A percentile compares a stretch with the other conserved stretches of the same genome.
These are phyloP conservation scores for Bonnemaisonia californica DNA, from an alignment of 31 red algal genomes.

Conservation along the genomic window DNA sequence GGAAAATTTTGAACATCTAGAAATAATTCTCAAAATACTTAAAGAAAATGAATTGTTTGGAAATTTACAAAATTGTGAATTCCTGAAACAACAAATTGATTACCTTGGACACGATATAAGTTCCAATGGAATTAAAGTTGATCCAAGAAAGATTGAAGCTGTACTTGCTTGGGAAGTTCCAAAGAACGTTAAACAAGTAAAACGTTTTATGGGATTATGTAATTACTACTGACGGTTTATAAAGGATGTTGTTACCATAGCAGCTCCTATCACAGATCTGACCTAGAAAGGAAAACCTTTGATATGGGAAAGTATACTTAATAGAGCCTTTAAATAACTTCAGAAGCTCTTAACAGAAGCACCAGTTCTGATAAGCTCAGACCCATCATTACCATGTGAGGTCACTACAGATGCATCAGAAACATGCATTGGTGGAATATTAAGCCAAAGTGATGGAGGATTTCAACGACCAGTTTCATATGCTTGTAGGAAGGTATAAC, in stretches of 20 bases:
- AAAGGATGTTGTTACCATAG: constrained; percentile 31
- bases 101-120: constrained; percentile 30
- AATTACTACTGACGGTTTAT: constrained; percentile 65
- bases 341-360: constrained; percentile 12
- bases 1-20: constrained; percentile 24
- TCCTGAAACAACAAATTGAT: constrained; percentile 19
- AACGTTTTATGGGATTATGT: constrained; percentile 34
- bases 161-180: constrained; percentile 16
- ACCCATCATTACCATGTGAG: constrained; percentile 11
- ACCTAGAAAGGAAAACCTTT: constrained; percentile 16
- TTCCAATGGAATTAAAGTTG: neutral
- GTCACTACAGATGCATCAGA: constrained; percentile 26
- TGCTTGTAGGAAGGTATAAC: constrained; percentile 20
- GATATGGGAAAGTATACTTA: neutral
- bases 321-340: constrained; percentile 3
- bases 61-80: constrained; percentile 20
- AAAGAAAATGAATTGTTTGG: neutral
- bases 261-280: constrained; percentile 14
- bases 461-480: constrained; percentile 33
- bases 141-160: constrained; percentile 29
- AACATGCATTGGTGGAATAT: constrained; percentile 17
- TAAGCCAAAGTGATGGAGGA: constrained; percentile 11
- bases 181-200: constrained; percentile 18
- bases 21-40: constrained; percentile 15
- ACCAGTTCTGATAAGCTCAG: constrained; percentile 2